A percentile compares a stretch with the other conserved stretches of the same genome.
Evolutionary conservation across 2,329 filamentous ascomycete species (phyloP).

Genomic region (Trichoderma arundinaceum): DNA sequence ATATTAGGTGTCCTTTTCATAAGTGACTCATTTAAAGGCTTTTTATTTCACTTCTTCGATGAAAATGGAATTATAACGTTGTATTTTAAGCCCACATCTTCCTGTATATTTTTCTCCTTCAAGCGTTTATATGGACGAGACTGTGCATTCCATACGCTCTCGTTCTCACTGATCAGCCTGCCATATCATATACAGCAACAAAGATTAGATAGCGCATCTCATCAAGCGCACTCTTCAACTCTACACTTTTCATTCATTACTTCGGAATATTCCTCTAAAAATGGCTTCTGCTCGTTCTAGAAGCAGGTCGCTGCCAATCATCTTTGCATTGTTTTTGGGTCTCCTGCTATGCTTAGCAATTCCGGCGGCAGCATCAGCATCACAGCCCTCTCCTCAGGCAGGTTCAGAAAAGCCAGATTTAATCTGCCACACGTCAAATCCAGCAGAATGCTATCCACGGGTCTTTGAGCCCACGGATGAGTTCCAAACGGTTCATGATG

Average conservation of each 20-base stretch:
- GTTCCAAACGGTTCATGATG: slow-evolving; percentile 66
- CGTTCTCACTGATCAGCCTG: background rate
- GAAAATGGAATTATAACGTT: background rate
- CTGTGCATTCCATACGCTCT: background rate
- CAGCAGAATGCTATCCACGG: slow-evolving; percentile 68
- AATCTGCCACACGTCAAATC: slow-evolving; percentile 67
- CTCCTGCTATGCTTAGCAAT: slow-evolving; percentile 40
- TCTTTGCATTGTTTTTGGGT: slow-evolving; percentile 39
- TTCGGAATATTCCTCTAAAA: background rate
- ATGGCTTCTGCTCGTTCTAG: slow-evolving; percentile 21
- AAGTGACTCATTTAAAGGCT: slow-evolving; percentile 30
- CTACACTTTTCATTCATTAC: background rate
- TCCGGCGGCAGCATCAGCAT: slow-evolving; percentile 39
- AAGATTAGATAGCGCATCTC: background rate
- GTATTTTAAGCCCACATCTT: background rate
- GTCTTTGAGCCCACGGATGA: slow-evolving; percentile 68
- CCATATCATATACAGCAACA: background rate
- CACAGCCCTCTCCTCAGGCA: slow-evolving; percentile 38
- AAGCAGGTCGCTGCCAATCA: slow-evolving; percentile 30
- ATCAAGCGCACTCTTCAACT: background rate
- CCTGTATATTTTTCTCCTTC: background rate
- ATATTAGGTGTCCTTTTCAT: slow-evolving; percentile 34
- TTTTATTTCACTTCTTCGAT: background rate
- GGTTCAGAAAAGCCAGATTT: slow-evolving; percentile 48
- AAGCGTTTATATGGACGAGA: background rate